Conservation (phyloP, 2,329 filamentous ascomycete genomes). For the Paraphaeosphaeria minitans region DNA sequence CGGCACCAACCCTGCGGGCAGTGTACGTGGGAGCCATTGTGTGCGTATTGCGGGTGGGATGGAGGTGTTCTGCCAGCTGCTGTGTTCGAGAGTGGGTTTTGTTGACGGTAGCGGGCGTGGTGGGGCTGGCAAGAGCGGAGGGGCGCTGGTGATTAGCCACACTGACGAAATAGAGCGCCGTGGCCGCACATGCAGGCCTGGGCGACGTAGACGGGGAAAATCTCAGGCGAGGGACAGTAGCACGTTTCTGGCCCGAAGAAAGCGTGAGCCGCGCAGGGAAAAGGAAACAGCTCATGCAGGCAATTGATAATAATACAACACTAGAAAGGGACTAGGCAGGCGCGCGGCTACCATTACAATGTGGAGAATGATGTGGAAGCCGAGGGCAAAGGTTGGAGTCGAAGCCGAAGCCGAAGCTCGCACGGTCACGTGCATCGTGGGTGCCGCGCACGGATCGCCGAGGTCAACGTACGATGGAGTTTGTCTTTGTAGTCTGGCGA, state of each 20-base stretch:
- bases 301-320: constrained; percentile 16
- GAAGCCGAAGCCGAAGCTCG: neutral
- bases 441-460: constrained; percentile 8
- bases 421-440: constrained; percentile 10
- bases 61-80: constrained; percentile 48
- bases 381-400: constrained; percentile 19
- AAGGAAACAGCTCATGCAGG: constrained; percentile 33
- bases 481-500: neutral
- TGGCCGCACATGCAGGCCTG: constrained; percentile 23
- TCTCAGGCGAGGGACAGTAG: constrained; percentile 17
- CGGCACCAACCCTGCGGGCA: constrained; percentile 83
- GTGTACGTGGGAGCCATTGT: constrained; percentile 60
- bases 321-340: constrained; percentile 21
- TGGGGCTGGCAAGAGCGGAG: constrained; percentile 43
- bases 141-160: constrained; percentile 46
- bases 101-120: constrained; percentile 43
- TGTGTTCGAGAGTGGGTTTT: constrained; percentile 49
- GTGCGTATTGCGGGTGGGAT: constrained; percentile 29
- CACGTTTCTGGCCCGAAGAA: constrained; percentile 23
- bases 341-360: constrained; percentile 18
- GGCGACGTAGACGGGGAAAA: constrained; percentile 28
- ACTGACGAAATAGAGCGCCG: constrained; percentile 45
- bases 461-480: neutral
- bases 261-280: constrained; percentile 34
- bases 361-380: constrained; percentile 18